phyloP scores from a whole-genome alignment of 2,329 filamentous ascomycete genomes.

The Chrysoporthe cubensis region DNA sequence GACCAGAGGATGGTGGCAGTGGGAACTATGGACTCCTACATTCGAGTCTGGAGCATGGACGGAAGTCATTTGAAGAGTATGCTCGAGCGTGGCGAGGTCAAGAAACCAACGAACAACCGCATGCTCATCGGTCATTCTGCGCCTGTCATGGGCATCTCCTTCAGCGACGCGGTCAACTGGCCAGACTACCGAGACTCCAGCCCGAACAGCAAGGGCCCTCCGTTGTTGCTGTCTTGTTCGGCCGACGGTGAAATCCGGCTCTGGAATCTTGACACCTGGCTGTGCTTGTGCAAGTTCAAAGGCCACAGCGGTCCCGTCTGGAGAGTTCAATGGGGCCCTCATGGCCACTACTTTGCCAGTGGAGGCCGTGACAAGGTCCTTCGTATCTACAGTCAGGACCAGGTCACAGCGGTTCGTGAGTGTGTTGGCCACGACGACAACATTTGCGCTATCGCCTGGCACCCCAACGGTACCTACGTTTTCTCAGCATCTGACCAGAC shows the following conservation, averaged over 20 bases:
- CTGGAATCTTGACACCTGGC: slow-evolving; percentile 91
- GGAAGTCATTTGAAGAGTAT: slow-evolving; percentile 78
- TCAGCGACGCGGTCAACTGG: slow-evolving; percentile 72
- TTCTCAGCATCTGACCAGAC: slow-evolving; percentile 87
- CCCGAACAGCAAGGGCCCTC: slow-evolving; percentile 59
- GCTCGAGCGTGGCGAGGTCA: slow-evolving; percentile 60
- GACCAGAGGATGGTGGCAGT: slow-evolving; percentile 86
- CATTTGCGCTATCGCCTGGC: slow-evolving; percentile 91
- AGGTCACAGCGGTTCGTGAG: slow-evolving; percentile 84
- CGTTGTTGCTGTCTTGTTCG: slow-evolving; percentile 84
- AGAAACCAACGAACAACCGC: slow-evolving; percentile 62
- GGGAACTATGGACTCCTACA: slow-evolving; percentile 92
- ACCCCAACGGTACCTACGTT: slow-evolving; percentile 90
- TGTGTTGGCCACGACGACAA: slow-evolving; percentile 92
- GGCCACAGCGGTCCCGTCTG: slow-evolving; percentile 89
- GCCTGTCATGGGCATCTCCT: slow-evolving; percentile 86
- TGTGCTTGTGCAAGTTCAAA: slow-evolving; percentile 92
- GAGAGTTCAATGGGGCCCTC: slow-evolving; percentile 87
- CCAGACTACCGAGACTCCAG: slow-evolving; percentile 46
- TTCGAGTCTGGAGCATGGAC: slow-evolving; percentile 90
- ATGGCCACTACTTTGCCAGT: slow-evolving; percentile 92
- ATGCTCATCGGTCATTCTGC: slow-evolving; percentile 88
- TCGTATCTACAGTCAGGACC: slow-evolving; percentile 89
- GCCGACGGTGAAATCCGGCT: slow-evolving; percentile 87
- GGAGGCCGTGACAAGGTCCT: slow-evolving; percentile 88